Conservation (phyloP, 2,329 filamentous ascomycete genomes). For the Nemania sp. region DNA sequence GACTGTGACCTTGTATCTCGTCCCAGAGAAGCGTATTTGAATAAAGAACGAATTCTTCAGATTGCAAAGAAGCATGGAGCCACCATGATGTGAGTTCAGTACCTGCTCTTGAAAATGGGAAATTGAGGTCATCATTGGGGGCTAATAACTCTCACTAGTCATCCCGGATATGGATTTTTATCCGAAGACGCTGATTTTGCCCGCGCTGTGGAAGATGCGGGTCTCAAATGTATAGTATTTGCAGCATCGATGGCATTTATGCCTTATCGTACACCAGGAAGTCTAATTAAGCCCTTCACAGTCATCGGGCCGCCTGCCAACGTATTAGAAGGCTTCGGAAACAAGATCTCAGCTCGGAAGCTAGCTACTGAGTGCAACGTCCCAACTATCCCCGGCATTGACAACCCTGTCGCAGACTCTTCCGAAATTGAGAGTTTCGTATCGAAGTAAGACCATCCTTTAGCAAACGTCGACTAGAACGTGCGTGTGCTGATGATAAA, state of each 20-base stretch:
- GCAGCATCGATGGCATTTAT: neutral
- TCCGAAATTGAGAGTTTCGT: neutral
- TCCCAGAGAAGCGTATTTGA: neutral
- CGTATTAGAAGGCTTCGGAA: neutral
- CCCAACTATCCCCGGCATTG: neutral
- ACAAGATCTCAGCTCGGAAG: neutral
- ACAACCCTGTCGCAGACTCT: neutral
- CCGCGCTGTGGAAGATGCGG: neutral
- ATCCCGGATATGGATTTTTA: neutral
- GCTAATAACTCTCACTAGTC: neutral
- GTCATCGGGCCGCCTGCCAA: neutral
- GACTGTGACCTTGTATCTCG: neutral
- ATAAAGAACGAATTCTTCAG: neutral
- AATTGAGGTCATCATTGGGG: neutral
- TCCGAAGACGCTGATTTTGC: neutral
- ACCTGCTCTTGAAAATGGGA: neutral
- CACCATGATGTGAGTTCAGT: neutral
- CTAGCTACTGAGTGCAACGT: neutral
- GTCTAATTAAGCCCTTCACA: neutral
- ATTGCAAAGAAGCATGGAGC: neutral
- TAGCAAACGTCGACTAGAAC: neutral
- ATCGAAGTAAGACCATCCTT: neutral
- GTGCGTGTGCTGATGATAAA: neutral
- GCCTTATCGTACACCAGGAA: neutral
- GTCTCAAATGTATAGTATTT: neutral